Evolutionary conservation across 768 basidiomycete genomes (phyloP), one percentile per base, ranked within the genome.

Genomic region (Chiua virens): DNA sequence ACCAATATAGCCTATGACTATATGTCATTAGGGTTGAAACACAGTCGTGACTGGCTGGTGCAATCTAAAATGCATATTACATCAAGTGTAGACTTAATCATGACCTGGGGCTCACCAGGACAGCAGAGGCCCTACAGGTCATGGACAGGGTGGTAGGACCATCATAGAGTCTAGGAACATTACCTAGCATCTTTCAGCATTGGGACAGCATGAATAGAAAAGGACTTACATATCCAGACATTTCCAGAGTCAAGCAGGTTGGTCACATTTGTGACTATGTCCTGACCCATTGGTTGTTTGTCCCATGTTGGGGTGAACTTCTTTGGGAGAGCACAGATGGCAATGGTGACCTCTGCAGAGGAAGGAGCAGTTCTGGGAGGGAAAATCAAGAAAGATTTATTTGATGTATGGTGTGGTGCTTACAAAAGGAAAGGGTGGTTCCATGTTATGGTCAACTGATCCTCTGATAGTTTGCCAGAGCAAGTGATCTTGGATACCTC

Each of bases 391-490:
- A 13, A 47, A 21, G 5, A 13, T 15, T 15, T 27, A 2, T 9
- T 17, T 21, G 14, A 11, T 13, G 17, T 17, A 20, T 4, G 8
- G 13, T 21, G 37, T 11, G 8, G 25, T 18, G 17, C 45, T 15
- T 46, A 46, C 45, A 47, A 47, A 6, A 47, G 39, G 10, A 47
- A 47, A 0, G 47, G 47, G 13, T 47, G 47, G 15, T 32, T 40
- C 47, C 47, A 47, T 32, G 25, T 32, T 22, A 41, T 38, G 5
- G 20, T 21, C 17, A 32, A 6, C 9, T 23, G 22, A 40, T 30
- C 25, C 38, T n/a, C 14, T 20, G 46, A 28, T 23, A 20, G 2
- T 25, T 17, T 32, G 9, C 46, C 46, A 39, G 27, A 4, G 30
- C 46, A 49, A 34, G 47, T 49, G 18, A 49, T 41, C 7, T 49